These are phyloP conservation scores for Helotiales sp. DNA, from an alignment of 2,329 filamentous ascomycete genomes.

Conservation along the genomic window DNA sequence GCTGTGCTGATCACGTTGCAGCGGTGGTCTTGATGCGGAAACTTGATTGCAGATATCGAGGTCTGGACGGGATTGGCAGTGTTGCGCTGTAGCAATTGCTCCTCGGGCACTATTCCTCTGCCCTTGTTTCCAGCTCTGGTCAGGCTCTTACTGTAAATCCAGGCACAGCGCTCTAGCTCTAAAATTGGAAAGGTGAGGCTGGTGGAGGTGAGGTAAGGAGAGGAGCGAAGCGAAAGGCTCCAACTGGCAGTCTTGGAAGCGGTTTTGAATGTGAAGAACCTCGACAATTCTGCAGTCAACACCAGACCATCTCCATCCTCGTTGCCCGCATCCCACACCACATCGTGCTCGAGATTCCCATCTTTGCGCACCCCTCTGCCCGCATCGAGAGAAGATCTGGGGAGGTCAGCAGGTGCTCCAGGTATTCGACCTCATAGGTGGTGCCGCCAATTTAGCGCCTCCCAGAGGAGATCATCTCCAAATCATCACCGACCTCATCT, in stretches of 20 bases:
- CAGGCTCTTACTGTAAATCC: background rate
- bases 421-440: constrained; percentile 8
- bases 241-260: background rate
- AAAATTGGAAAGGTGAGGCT: constrained; percentile 7
- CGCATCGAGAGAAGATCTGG: constrained; percentile 5
- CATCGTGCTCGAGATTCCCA: no score
- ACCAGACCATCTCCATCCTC: background rate
- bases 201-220: no score
- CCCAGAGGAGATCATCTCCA: constrained; percentile 7
- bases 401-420: constrained; percentile 21
- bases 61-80: background rate
- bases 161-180: constrained; percentile 13
- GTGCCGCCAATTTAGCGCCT: constrained; percentile 6
- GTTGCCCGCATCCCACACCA: no score
- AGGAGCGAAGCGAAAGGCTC: background rate
- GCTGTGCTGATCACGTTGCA: background rate
- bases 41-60: background rate
- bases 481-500: constrained; percentile 2
- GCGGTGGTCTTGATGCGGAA: background rate
- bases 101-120: constrained; percentile 3
- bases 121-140: background rate
- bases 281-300: background rate
- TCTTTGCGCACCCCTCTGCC: constrained; percentile 1
- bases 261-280: background rate
- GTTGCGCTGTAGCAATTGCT: background rate